Base-by-base conservation (phyloP, 305 asterid genomes). In the Coffea humblotiana region DNA sequence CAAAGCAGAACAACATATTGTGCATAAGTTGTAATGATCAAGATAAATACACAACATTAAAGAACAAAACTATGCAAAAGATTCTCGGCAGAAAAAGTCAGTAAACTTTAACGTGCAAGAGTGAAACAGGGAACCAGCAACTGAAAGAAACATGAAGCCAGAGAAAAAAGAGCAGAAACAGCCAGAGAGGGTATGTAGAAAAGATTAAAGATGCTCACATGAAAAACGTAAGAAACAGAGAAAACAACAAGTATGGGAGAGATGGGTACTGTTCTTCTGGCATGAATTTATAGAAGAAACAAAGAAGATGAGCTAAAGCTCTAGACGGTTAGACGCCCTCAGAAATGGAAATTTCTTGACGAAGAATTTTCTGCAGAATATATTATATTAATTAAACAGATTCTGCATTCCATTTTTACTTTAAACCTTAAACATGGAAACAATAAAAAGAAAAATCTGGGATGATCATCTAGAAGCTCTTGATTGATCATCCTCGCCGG, bases 151-250 rank as follows among this genome's bases (percentile, higher is more conserved):
- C 70, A 29, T 27, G 15, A 27, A 18, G 43, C 5, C 5, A 56
- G 48, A 45, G 37, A 68, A 10, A 45, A 8, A 74, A 45, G 9
- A 74, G n/a, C 32, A 71, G 61, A 40, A 82, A 63, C 66, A 48
- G 64, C 71, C 51, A 64, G 48, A 18, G 56, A 19, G 63, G 66
- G 21, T 16, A 23, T 40, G 76, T 35, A 71, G 54, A 58, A 68
- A 80, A 27, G 74, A 70, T 51, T 4, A 10, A 11, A 76, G 47
- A 29, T 56, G 71, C 68, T 48, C 80, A 81, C 84, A 32, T 60
- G 73, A 35, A 60, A 51, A 71, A 71, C 6, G 35, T 37, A 67
- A 5, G 67, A 51, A 32, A n/a, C 23, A 29, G 8, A 63, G 58
- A 40, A 40, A 32, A 37, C 43, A 37, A 37, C 6, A 23, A 76